phyloP scores from a whole-genome alignment of 2,329 filamentous ascomycete species.

The Xylariaceae sp. region DNA sequence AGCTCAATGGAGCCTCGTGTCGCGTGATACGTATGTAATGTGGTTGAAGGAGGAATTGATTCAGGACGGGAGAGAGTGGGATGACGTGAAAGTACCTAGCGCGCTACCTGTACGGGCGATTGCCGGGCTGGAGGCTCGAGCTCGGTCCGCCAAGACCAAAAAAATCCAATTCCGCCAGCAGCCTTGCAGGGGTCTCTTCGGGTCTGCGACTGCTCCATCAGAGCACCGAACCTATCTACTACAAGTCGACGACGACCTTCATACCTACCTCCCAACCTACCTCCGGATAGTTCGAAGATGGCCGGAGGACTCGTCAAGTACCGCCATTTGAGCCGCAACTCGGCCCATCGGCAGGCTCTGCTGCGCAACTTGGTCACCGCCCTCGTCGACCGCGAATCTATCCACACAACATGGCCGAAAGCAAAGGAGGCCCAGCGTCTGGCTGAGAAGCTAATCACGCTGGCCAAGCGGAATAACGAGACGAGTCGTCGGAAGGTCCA shows the following conservation, averaged over 20 bases:
- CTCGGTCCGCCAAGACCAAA: slow-evolving; percentile 7
- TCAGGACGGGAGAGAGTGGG: slow-evolving; percentile 1
- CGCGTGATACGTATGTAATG: too few species aligned
- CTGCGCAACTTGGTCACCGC: slow-evolving; percentile 95
- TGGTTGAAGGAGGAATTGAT: slow-evolving; percentile 1
- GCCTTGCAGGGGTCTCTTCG: neutral
- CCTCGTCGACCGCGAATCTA: slow-evolving; percentile 87
- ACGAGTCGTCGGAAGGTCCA: slow-evolving; percentile 71
- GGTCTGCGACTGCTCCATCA: slow-evolving; percentile 1
- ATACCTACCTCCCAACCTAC: neutral
- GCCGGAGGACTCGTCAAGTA: slow-evolving; percentile 84
- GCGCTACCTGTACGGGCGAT: slow-evolving; percentile 3
- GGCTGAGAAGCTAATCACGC: slow-evolving; percentile 89
- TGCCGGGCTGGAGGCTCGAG: neutral
- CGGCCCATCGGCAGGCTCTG: slow-evolving; percentile 83
- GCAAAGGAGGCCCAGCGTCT: slow-evolving; percentile 94
- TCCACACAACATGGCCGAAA: slow-evolving; percentile 93
- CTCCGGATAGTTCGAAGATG: too few species aligned
- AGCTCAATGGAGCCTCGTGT: slow-evolving; percentile 7
- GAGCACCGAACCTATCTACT: neutral
- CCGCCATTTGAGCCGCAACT: slow-evolving; percentile 80
- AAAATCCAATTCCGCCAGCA: slow-evolving; percentile 3
- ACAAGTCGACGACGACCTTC: slow-evolving; percentile 1
- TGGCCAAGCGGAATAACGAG: slow-evolving; percentile 90
- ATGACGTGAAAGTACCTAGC: too few species aligned